A percentile compares a stretch with the other conserved stretches of the same genome.
These are phyloP conservation scores for Gryganskiella cystojenkinii DNA, from an alignment of 192 early-diverging fungal species.

Conservation along the genomic window DNA sequence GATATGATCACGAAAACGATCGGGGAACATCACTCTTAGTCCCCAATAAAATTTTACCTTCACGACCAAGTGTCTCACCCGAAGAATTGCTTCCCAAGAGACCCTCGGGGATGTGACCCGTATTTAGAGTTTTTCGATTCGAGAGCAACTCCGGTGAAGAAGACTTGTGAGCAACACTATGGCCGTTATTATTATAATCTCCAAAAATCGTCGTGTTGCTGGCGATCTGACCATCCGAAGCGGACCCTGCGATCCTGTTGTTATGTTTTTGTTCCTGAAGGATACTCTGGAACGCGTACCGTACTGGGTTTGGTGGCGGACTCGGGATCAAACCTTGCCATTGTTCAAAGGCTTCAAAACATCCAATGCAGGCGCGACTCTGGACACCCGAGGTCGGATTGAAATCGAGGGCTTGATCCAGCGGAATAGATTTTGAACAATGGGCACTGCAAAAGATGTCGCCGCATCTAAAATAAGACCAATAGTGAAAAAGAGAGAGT, in stretches of 20 bases:
- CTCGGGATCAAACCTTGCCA: constrained; percentile 41
- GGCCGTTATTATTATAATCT: too few species aligned
- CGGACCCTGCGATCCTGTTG: too few species aligned
- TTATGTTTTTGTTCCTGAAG: too few species aligned
- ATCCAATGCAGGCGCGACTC: constrained; percentile 43
- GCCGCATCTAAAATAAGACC: constrained; percentile 24
- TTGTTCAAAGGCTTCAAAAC: constrained; percentile 44
- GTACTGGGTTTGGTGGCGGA: too few species aligned
- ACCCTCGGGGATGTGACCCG: constrained; percentile 21
- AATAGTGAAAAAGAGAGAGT: neutral
- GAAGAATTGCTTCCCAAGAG: constrained; percentile 8
- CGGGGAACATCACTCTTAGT: neutral
- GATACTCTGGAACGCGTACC: too few species aligned
- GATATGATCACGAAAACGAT: neutral
- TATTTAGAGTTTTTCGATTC: constrained; percentile 2
- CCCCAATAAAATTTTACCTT: constrained; percentile 23
- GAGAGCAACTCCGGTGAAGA: too few species aligned
- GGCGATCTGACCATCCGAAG: too few species aligned
- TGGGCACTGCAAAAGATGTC: constrained; percentile 54
- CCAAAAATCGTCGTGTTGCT: too few species aligned
- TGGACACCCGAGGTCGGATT: constrained; percentile 32
- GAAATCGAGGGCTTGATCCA: constrained; percentile 46
- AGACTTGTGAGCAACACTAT: too few species aligned
- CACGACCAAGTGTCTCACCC: constrained; percentile 38
- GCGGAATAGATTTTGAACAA: constrained; percentile 44